These are phyloP conservation scores for Ophiostoma ips DNA, from an alignment of 2,329 filamentous ascomycete genomes.

Conservation along the genomic window DNA sequence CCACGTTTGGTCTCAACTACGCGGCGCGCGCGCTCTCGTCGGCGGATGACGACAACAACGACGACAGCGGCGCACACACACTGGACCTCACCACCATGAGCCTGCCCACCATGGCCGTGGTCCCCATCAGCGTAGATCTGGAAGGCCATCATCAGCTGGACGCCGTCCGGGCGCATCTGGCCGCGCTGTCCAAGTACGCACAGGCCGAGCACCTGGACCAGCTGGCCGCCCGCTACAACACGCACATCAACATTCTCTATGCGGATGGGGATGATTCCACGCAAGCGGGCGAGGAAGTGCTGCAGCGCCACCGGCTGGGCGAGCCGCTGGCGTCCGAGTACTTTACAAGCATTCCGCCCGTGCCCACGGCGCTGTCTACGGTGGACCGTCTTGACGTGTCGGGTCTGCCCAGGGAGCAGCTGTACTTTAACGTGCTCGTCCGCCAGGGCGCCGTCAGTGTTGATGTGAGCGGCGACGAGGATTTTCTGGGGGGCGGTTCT, in stretches of 20 bases:
- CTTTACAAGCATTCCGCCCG: conserved; percentile 8
- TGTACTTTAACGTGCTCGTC: conserved; percentile 12
- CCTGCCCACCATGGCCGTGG: too few species aligned
- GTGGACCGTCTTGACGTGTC: conserved; percentile 8
- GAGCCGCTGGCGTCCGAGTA: conserved; percentile 12
- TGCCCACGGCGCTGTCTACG: neutral
- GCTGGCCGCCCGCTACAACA: conserved; percentile 10
- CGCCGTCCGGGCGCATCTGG: conserved; percentile 10
- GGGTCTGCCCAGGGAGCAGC: conserved; percentile 4
- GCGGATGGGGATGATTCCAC: neutral
- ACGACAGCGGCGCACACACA: too few species aligned
- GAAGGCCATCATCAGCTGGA: neutral
- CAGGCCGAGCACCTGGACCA: conserved; percentile 9
- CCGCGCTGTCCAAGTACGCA: conserved; percentile 10
- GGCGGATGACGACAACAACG: conserved; percentile 1
- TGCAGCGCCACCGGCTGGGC: conserved; percentile 9
- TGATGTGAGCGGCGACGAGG: conserved; percentile 10
- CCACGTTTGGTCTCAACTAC: conserved; percentile 13
- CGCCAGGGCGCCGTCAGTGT: conserved; percentile 6
- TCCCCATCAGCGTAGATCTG: too few species aligned
- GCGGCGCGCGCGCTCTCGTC: conserved; percentile 10
- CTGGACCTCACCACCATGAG: too few species aligned
- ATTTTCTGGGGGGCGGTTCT: conserved; percentile 1
- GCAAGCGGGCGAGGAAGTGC: neutral
- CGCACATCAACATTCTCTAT: conserved; percentile 12